Evolutionary conservation across 306 rosid genomes (phyloP), one percentile per base, ranked within the genome.

Genomic region (Lablab purpureus): DNA sequence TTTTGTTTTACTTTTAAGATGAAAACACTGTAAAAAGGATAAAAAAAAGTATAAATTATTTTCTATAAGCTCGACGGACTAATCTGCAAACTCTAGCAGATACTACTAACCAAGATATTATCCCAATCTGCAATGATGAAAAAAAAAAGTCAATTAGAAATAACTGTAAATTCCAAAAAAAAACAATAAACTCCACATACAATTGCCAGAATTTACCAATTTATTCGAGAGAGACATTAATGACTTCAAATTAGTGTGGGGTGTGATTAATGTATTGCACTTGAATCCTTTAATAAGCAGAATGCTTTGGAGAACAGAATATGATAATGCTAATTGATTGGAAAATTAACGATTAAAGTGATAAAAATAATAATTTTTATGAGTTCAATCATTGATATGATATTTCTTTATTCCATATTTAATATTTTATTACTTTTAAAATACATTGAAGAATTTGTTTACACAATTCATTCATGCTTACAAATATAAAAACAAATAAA

Each of bases 31-130:
- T 40, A 40, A 40, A 37, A 37, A 10, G 3, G 12, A 40, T 40
- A 3, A 0, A 43, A 43, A 43, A 84, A 75, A 59, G 36, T 64
- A 50, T 71, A 37, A 74, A 46, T 67, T 21, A 63, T 36, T 82
- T 63, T 82, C 82, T 63, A 77, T 73, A 83, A 55, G 86, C 74
- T 43, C 87, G 88, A 36, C 81, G 88, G 55, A 88, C 79, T 47
- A 81, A 90, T 89, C 90, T 92, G 87, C 99, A 87, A 37, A 92
- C 96, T 84, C 94, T 71, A 4, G 92, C 85, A 1, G 92, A 95
- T 63, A 94, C 71, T 62, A 92, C 34, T 84, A 92, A 85, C 97
- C 97, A 90, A 22, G 91, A 90, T 51, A 94, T 83, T 45, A 95
- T 74, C 74, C 97, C 99, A 64, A 90, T 89, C 98, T 94, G 90